These are phyloP conservation scores for Achaetomiella virescens DNA, from an alignment of 495 filamentous ascomycete species.

Conservation along the genomic window DNA sequence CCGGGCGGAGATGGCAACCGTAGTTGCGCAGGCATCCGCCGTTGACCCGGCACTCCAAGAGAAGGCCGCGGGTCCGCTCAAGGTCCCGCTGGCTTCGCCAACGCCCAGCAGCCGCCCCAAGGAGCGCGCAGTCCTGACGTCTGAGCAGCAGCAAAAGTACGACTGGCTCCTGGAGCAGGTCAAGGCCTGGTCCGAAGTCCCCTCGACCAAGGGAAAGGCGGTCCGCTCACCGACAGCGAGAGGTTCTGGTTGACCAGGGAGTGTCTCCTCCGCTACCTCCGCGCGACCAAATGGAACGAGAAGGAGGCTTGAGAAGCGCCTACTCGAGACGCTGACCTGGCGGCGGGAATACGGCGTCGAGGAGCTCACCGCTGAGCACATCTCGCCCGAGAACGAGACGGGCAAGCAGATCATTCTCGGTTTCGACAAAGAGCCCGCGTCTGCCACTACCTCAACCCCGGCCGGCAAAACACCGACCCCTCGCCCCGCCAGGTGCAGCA, in stretches of 20 bases:
- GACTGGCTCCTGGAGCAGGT: conserved; percentile 60
- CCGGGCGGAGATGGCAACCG: conserved; percentile 26
- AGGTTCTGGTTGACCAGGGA: conserved; percentile 86
- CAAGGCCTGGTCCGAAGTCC: conserved; percentile 65
- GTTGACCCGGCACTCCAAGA: conserved; percentile 32
- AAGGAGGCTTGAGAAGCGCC: conserved; percentile 66
- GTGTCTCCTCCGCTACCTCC: conserved; percentile 86
- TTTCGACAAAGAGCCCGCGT: conserved; percentile 76
- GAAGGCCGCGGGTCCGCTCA: conserved; percentile 45
- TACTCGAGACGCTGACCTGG: conserved; percentile 79
- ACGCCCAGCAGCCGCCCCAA: conserved; percentile 49
- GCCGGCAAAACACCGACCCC: conserved; percentile 84
- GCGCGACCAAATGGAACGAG: conserved; percentile 85
- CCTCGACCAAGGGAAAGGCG: conserved; percentile 54
- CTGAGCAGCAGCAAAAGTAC: conserved; percentile 82
- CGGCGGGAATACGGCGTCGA: conserved; percentile 76
- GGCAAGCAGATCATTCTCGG: conserved; percentile 88
- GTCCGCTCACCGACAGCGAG: conserved; percentile 70
- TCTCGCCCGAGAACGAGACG: conserved; percentile 86
- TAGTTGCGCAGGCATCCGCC: conserved; percentile 7
- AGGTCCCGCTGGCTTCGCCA: conserved; percentile 65
- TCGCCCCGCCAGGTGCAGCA: conserved; percentile 89
- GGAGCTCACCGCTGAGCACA: conserved; percentile 72
- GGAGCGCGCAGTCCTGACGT: conserved; percentile 50
- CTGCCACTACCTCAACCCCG: conserved; percentile 83